Evolutionary conservation across 495 filamentous ascomycete genomes (phyloP).

Genomic region (Coniosporium apollinis): DNA sequence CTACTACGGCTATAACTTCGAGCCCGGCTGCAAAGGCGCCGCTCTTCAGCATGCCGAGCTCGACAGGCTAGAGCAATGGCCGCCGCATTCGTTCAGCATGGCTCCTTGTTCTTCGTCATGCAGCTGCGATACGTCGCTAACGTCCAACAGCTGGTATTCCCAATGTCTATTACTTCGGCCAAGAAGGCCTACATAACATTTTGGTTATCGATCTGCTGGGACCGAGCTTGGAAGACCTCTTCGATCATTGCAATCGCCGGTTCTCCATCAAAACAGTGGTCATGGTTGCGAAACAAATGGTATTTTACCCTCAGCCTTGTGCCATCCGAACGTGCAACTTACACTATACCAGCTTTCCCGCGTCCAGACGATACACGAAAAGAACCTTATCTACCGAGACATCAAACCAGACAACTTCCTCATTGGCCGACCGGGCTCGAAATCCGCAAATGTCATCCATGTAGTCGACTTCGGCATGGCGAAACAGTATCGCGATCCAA

Average conservation of each 20-base stretch:
- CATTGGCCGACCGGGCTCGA: conserved; percentile 82
- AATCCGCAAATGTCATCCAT: conserved; percentile 93
- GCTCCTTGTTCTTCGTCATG: too few species aligned
- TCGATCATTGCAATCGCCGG: conserved; percentile 90
- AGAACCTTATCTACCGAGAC: conserved; percentile 98
- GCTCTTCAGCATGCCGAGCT: too few species aligned
- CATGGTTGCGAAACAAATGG: conserved; percentile 99
- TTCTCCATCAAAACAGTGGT: conserved; percentile 97
- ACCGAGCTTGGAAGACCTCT: conserved; percentile 90
- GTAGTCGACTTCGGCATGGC: conserved; percentile 99
- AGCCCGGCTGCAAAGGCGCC: too few species aligned
- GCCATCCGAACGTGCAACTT: conserved; percentile 2
- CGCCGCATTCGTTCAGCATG: too few species aligned
- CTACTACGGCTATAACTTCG: too few species aligned
- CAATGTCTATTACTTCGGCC: conserved; percentile 99
- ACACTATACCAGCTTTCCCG: conserved; percentile 54
- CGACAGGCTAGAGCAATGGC: too few species aligned
- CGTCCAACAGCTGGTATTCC: conserved; percentile 71
- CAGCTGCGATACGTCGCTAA: too few species aligned
- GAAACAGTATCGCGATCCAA: conserved; percentile 97
- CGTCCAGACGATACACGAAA: conserved; percentile 98
- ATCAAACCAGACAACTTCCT: conserved; percentile 99
- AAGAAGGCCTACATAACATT: conserved; percentile 98
- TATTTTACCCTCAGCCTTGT: conserved; percentile 24
- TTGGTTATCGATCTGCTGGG: conserved; percentile 96